Percentiles rank a stretch among this genome's conserved stretches.
phyloP scores from a whole-genome alignment of 2,329 filamentous ascomycete genomes.

The Hypoxylon sp. region DNA sequence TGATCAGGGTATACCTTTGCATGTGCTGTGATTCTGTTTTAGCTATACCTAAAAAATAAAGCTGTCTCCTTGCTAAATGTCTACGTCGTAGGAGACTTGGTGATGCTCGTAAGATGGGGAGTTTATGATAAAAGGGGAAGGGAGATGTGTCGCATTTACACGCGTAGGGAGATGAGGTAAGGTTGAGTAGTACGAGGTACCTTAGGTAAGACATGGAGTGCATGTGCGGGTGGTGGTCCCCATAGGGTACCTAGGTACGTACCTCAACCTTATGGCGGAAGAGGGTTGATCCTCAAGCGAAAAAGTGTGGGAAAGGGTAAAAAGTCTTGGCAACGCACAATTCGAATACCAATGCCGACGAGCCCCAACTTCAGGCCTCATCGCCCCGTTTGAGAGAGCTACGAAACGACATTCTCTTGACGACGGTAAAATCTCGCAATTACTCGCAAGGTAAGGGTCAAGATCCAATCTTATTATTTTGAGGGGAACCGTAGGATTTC shows the following conservation, averaged over 20 bases:
- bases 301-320: slow-evolving; percentile 33
- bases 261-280: slow-evolving; percentile 41
- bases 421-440: slow-evolving; percentile 43
- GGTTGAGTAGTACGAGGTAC: not conserved
- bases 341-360: slow-evolving; percentile 45
- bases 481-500: not conserved
- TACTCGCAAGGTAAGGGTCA: slow-evolving; percentile 42
- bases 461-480: not conserved
- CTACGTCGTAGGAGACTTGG: not conserved
- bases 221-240: too few species aligned
- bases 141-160: not conserved
- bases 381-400: slow-evolving; percentile 37
- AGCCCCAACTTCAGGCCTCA: slow-evolving; percentile 46
- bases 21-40: not conserved
- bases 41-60: not conserved
- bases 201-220: not conserved
- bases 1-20: not conserved
- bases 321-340: slow-evolving; percentile 56
- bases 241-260: slow-evolving; percentile 13
- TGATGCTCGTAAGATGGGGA: too few species aligned
- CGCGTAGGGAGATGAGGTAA: not conserved
- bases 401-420: slow-evolving; percentile 31
- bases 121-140: too few species aligned
- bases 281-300: slow-evolving; percentile 55
- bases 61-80: not conserved